Conservation (phyloP, 768 basidiomycete species). For the Pleurotus pulmonarius region DNA sequence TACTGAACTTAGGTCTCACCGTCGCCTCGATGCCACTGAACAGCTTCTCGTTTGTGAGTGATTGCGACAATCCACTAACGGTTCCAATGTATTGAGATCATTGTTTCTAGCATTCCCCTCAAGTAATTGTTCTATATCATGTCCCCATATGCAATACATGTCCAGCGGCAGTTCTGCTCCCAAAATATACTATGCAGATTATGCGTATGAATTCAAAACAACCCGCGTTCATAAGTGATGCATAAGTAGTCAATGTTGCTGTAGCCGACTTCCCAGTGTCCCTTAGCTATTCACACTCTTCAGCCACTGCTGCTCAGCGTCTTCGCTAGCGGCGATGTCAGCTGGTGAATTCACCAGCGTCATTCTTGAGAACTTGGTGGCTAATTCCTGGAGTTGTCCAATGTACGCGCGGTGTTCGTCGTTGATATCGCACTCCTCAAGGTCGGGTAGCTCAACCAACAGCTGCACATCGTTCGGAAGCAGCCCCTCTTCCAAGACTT, state of each 20-base stretch:
- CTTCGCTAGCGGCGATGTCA: background rate
- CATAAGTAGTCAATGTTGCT: no score
- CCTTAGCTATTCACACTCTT: background rate
- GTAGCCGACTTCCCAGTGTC: background rate
- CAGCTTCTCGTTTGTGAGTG: conserved; percentile 75
- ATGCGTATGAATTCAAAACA: conserved; percentile 15
- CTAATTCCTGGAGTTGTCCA: background rate
- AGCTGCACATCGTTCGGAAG: background rate
- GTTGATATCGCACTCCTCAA: background rate
- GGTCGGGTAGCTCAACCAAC: background rate
- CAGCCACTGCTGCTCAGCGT: conserved; percentile 1
- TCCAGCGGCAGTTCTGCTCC: background rate
- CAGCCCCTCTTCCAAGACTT: background rate
- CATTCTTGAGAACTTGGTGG: background rate
- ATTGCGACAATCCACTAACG: background rate
- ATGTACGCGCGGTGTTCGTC: background rate
- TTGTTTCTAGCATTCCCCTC: conserved; percentile 75
- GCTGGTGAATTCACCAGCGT: background rate
- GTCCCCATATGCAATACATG: conserved; percentile 11
- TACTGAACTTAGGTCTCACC: conserved; percentile 1
- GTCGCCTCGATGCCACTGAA: conserved; percentile 8
- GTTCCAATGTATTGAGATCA: conserved; percentile 13
- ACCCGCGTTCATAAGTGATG: no score
- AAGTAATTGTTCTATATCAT: conserved; percentile 55
- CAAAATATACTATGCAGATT: conserved; percentile 22